Base-by-base conservation (phyloP, 1,284 basidiomycete species). In the Rhodotorula mucilaginosa region DNA sequence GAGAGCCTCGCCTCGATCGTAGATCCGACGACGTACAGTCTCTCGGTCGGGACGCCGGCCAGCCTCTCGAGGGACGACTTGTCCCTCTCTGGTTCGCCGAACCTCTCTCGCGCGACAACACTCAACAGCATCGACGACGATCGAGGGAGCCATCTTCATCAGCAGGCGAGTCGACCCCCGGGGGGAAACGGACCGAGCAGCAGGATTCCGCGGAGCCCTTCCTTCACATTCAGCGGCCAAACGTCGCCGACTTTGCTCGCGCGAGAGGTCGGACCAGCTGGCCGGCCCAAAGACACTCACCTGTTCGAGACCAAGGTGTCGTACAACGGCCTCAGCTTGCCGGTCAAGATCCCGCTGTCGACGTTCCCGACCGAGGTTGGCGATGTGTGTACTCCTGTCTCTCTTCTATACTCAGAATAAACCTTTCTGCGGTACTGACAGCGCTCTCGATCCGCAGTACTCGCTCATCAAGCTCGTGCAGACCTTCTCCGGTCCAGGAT, bases 341-440 rank as follows among this genome's bases (percentile, higher is more conserved):
- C 93, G 16, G 92, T 96, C 78, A 89, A 91, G 78, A 87, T 96
- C 79, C 93, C 93, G 2, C 83, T 95, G 65, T 87, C 88, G 19
- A 90, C 89, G 2, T 95, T 95, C 79, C 86, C 90, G 0, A 92
- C 96, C 80, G 95, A 99, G 84, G 92, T 99, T 67, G 95, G 95
- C 67, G 95, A 97, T 81, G 93, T 95, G 79, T 81, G 89, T 84
- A 61, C 26, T 26, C 26, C 26, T 26, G 1, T 64, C 34, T 74
- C 78, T 58, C n/a, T n/a, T n/a, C n/a, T n/a, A n/a, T n/a, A n/a
- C n/a, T n/a, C n/a, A n/a, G n/a, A n/a, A n/a, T n/a, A n/a, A n/a
- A n/a, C n/a, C n/a, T n/a, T n/a, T 49, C 51, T 66, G 7, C 3
- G 48, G 23, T 51, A 10, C 46, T 48, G 26, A 51, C 60, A 5